A percentile compares a stretch with the other conserved stretches of the same genome.
These are phyloP conservation scores for Luffa acutangula DNA, from an alignment of 306 rosid genomes.

Conservation along the genomic window DNA sequence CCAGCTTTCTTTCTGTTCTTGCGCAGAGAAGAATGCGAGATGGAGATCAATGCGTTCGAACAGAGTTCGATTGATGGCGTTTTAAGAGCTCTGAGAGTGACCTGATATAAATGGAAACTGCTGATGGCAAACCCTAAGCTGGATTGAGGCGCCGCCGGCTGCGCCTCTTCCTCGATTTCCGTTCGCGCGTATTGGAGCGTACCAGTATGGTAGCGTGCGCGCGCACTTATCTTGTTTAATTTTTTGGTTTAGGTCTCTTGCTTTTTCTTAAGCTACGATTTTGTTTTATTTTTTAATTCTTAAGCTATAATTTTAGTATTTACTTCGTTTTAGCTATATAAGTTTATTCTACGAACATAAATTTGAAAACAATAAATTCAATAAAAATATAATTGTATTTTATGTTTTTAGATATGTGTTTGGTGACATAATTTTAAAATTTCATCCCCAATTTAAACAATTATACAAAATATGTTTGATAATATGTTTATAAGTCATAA, in stretches of 20 bases:
- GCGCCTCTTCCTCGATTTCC: not conserved
- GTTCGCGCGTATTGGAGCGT: not conserved
- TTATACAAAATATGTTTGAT: too few relatives aligned
- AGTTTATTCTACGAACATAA: too few relatives aligned
- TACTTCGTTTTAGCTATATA: too few relatives aligned
- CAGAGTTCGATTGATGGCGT: not conserved
- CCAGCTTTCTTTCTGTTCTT: not conserved
- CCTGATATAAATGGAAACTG: not conserved
- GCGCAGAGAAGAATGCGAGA: not conserved
- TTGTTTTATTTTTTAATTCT: too few relatives aligned
- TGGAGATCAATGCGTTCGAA: not conserved
- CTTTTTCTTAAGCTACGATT: too few relatives aligned
- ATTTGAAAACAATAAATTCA: too few relatives aligned
- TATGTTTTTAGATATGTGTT: too few relatives aligned
- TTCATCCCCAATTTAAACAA: too few relatives aligned
- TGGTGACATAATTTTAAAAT: too few relatives aligned
- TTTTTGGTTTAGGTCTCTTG: not conserved
- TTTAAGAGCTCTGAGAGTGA: not conserved
- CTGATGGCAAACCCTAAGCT: not conserved
- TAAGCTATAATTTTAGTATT: too few relatives aligned
- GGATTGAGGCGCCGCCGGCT: not conserved
- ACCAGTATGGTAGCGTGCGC: not conserved
- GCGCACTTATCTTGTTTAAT: not conserved
- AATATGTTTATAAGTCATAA: too few relatives aligned
- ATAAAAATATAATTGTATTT: too few relatives aligned